Conservation (phyloP, 73 alveolate species). For the Paramecium primaurelia region DNA sequence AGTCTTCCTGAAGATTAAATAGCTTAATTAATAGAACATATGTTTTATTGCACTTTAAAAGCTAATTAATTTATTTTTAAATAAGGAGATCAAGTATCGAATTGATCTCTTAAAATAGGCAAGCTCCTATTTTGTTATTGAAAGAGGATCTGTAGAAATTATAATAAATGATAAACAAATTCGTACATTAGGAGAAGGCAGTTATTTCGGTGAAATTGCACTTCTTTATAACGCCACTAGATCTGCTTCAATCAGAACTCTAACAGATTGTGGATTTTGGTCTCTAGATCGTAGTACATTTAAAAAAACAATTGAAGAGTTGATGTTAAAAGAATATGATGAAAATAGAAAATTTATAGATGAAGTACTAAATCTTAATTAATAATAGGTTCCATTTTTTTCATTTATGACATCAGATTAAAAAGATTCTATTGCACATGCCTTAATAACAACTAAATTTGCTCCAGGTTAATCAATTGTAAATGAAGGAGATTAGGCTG, state of each 20-base stretch:
- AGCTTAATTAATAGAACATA: slow-evolving; percentile 14
- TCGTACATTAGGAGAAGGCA: slow-evolving; percentile 76
- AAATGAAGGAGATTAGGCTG: slow-evolving; percentile 58
- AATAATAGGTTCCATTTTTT: slow-evolving; percentile 45
- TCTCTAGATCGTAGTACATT: slow-evolving; percentile 88
- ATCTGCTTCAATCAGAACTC: slow-evolving; percentile 93
- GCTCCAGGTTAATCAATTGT: slow-evolving; percentile 45
- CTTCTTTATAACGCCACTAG: slow-evolving; percentile 94
- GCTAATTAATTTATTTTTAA: slow-evolving; percentile 51
- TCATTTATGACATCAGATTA: slow-evolving; percentile 56
- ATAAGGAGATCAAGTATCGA: slow-evolving; percentile 53
- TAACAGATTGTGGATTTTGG: slow-evolving; percentile 84
- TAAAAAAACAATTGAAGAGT: slow-evolving; percentile 81
- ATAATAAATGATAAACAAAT: slow-evolving; percentile 71
- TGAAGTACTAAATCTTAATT: background rate
- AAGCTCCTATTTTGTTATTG: slow-evolving; percentile 57
- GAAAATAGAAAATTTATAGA: slow-evolving; percentile 59
- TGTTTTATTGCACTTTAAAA: slow-evolving; percentile 48
- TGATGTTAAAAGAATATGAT: slow-evolving; percentile 67
- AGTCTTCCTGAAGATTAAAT: slow-evolving; percentile 38
- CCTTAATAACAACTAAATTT: slow-evolving; percentile 54
- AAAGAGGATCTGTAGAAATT: slow-evolving; percentile 63
- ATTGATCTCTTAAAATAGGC: slow-evolving; percentile 21
- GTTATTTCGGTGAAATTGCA: slow-evolving; percentile 97
- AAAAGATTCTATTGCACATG: slow-evolving; percentile 57